Evolutionary conservation across 2,329 filamentous ascomycete species (phyloP).

Genomic region (Metarhizium brunneum): DNA sequence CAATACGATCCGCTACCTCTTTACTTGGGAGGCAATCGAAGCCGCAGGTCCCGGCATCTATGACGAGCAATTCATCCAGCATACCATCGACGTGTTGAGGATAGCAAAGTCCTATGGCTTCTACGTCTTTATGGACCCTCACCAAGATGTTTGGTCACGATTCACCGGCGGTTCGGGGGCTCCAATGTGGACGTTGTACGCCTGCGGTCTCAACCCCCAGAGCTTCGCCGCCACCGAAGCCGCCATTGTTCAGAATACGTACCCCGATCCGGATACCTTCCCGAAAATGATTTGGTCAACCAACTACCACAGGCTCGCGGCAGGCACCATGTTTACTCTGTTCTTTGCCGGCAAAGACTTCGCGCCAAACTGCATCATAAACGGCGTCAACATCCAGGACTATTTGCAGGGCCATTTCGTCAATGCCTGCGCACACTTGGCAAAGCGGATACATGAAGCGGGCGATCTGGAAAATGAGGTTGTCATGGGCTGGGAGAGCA

Average conservation of each 20-base stretch:
- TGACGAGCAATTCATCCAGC: conserved; percentile 86
- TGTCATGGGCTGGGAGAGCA: conserved; percentile 89
- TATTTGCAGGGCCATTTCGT: conserved; percentile 86
- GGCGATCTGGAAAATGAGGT: conserved; percentile 80
- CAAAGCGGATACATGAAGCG: conserved; percentile 76
- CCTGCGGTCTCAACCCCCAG: conserved; percentile 80
- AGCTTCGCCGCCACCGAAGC: conserved; percentile 81
- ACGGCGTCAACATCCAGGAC: conserved; percentile 93
- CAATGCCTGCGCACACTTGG: conserved; percentile 69
- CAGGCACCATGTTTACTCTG: conserved; percentile 84
- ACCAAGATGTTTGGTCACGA: conserved; percentile 97
- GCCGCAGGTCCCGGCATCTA: conserved; percentile 83
- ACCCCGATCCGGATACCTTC: conserved; percentile 72
- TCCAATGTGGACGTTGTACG: conserved; percentile 96
- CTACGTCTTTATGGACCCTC: conserved; percentile 96
- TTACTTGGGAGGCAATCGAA: conserved; percentile 99
- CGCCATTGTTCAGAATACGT: conserved; percentile 91
- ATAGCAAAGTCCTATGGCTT: conserved; percentile 86
- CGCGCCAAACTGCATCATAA: conserved; percentile 89
- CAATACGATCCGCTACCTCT: conserved; percentile 93
- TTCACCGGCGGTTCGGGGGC: conserved; percentile 92
- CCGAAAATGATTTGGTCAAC: conserved; percentile 99
- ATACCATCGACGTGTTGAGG: conserved; percentile 78
- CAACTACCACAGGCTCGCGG: conserved; percentile 83
- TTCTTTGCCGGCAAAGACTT: conserved; percentile 90